phyloP scores from a whole-genome alignment of 1,139 yeast genomes.

The Sugiyamaella castrensis region DNA sequence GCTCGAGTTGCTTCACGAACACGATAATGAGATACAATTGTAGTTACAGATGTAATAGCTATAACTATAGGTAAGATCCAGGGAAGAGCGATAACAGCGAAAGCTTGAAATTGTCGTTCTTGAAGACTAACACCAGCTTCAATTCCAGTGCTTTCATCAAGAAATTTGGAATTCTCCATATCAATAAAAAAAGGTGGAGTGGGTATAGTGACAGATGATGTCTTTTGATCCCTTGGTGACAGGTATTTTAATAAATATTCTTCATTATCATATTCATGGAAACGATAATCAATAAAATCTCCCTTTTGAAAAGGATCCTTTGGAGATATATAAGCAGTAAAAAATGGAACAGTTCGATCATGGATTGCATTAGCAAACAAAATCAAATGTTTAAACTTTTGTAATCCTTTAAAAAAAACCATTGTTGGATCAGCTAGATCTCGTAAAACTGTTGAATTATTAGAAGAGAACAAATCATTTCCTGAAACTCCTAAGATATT shows the following conservation, averaged over 20 bases:
- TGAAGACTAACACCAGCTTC: slow-evolving; percentile 16
- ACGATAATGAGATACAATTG: slow-evolving; percentile 26
- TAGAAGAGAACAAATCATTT: slow-evolving; percentile 58
- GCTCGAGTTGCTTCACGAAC: slow-evolving; percentile 19
- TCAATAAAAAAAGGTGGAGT: slow-evolving; percentile 29
- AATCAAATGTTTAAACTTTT: slow-evolving; percentile 53
- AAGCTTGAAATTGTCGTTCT: slow-evolving; percentile 23
- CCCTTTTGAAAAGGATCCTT: slow-evolving; percentile 46
- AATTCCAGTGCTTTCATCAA: slow-evolving; percentile 10
- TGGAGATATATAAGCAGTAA: slow-evolving; percentile 48
- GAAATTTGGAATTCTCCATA: slow-evolving; percentile 25
- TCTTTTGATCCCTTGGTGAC: not conserved
- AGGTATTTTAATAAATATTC: slow-evolving; percentile 8
- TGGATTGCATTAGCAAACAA: slow-evolving; percentile 71
- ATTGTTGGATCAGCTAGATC: slow-evolving; percentile 56
- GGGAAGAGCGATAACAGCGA: slow-evolving; percentile 24
- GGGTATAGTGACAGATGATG: not conserved
- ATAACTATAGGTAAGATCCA: slow-evolving; percentile 29
- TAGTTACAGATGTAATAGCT: slow-evolving; percentile 25
- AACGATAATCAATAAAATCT: slow-evolving; percentile 26
- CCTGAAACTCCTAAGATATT: slow-evolving; percentile 72
- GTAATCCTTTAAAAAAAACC: slow-evolving; percentile 54
- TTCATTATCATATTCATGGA: slow-evolving; percentile 15
- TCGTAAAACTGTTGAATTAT: slow-evolving; percentile 42
- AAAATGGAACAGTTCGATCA: slow-evolving; percentile 64